Evolutionary conservation across 2,329 filamentous ascomycete genomes (phyloP), one percentile per base, ranked within the genome.

Genomic region (Alternaria panax): DNA sequence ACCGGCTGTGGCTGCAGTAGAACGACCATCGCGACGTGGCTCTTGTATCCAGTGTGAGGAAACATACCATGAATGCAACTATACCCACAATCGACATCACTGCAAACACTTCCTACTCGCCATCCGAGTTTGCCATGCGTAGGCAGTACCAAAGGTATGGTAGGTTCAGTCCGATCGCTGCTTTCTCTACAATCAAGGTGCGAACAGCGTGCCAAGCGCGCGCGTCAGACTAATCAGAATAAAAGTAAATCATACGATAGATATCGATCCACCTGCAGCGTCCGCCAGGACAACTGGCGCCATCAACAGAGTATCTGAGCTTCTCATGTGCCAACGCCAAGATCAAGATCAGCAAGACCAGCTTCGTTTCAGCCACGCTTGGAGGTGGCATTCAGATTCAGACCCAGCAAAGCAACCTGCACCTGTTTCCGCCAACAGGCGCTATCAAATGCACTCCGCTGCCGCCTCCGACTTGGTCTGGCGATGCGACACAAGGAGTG

Each of bases 311-410:
- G 34, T 41, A 57, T 47, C 42, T 58, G 52, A 40, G 59, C 27
- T 53, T 45, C 54, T 24, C 30, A 42, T 45, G 43, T 58, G 58
- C 50, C 54, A 50, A 52, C 28, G 68, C 66, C 66, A 70, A 69
- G 66, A 53, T 54, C 9, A 41, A 52, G 68, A 70, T 69, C 66
- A 65, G 57, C 66, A 61, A 54, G 47, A 54, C 62, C 48, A 62
- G 48, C 34, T 55, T 61, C 18, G 72, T 73, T 74, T 72, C 72
- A 73, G 70, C 66, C 65, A 68, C 53, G 64, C 67, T 67, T 73
- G 62, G 64, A 51, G 34, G 28, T 47, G n/a, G n/a, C n/a, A n/a
- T n/a, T n/a, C 41, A 46, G 32, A 38, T 24, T 25, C 62, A 61
- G 30, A 18, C 36, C 22, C 42, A 62, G 58, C 62, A 55, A 59